Evolutionary conservation across 495 filamentous ascomycete genomes (phyloP).

Genomic region (Lasiosphaeria ovina): DNA sequence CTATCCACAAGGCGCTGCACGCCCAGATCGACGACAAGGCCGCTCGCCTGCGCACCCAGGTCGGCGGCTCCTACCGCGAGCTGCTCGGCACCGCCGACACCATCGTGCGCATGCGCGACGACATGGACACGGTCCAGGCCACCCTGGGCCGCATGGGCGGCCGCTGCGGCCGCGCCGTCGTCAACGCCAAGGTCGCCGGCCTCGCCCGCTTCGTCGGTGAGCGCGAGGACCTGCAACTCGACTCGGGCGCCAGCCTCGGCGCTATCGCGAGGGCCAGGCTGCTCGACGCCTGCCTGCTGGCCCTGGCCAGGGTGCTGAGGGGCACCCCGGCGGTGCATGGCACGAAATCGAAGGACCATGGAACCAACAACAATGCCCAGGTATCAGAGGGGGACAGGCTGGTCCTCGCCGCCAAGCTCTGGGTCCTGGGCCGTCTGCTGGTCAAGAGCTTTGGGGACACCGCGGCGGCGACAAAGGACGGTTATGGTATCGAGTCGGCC

Average conservation of each 20-base stretch:
- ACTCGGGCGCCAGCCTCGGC: constrained; percentile 26
- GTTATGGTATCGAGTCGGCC: constrained; percentile 24
- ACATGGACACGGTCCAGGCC: constrained; percentile 71
- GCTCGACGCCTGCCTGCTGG: constrained; percentile 41
- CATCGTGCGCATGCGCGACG: constrained; percentile 81
- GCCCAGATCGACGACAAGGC: constrained; percentile 70
- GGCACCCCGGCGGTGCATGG: no score
- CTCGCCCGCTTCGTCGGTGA: constrained; percentile 56
- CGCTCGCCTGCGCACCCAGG: constrained; percentile 82
- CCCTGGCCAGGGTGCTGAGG: constrained; percentile 33
- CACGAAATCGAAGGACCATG: neutral
- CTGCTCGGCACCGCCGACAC: constrained; percentile 88
- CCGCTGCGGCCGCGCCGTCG: constrained; percentile 69
- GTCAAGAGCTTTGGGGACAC: constrained; percentile 34
- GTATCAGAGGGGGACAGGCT: constrained; percentile 46
- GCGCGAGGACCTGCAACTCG: constrained; percentile 41
- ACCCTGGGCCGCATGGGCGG: constrained; percentile 69
- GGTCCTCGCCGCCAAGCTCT: constrained; percentile 72
- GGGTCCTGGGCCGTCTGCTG: constrained; percentile 66
- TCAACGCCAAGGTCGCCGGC: constrained; percentile 67
- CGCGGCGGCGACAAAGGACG: constrained; percentile 54
- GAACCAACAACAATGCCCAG: neutral
- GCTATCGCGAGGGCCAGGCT: constrained; percentile 39
- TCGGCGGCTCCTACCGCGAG: constrained; percentile 91
- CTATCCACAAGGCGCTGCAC: constrained; percentile 54